Percentiles rank a stretch among this genome's conserved stretches.
Evolutionary conservation across 2,329 filamentous ascomycete genomes (phyloP).

Genomic region (Sporothrix globosa): DNA sequence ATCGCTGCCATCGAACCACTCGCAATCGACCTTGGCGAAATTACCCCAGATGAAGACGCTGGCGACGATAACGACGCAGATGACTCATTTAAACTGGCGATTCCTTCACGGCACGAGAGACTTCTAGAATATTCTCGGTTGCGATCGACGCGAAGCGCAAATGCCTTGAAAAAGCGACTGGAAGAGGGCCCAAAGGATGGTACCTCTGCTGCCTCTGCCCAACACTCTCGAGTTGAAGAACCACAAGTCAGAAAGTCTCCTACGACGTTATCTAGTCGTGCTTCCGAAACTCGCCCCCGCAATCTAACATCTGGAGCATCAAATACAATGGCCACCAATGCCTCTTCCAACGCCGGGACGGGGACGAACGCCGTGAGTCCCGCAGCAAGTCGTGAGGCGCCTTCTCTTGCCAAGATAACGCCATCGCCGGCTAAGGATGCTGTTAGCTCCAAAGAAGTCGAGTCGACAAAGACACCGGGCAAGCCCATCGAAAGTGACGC

Average conservation of each 20-base stretch:
- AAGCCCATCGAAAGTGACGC: not conserved
- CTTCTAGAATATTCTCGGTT: conserved; percentile 25
- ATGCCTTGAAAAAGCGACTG: not conserved
- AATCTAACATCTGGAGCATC: not conserved
- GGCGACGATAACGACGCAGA: conserved; percentile 4
- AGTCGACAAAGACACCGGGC: not conserved
- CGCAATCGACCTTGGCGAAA: conserved; percentile 24
- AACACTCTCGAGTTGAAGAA: not conserved
- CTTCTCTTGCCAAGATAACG: not conserved
- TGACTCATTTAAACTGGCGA: conserved; percentile 26
- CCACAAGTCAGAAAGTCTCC: conserved; percentile 3
- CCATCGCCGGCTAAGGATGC: no score
- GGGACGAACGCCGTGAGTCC: not conserved
- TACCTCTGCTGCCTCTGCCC: not conserved
- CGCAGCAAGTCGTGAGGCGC: not conserved
- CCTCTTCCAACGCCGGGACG: not conserved
- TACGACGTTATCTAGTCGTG: not conserved
- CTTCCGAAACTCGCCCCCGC: not conserved
- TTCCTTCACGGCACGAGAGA: conserved; percentile 24
- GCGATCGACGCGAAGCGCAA: conserved; percentile 1
- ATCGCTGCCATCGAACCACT: conserved; percentile 10
- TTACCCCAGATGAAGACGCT: conserved; percentile 24
- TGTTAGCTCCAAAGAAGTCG: not conserved
- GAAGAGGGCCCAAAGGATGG: conserved; percentile 8
- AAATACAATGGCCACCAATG: not conserved